Base-by-base conservation (phyloP, 768 basidiomycete genomes). In the Boletus subcaerulescens region DNA sequence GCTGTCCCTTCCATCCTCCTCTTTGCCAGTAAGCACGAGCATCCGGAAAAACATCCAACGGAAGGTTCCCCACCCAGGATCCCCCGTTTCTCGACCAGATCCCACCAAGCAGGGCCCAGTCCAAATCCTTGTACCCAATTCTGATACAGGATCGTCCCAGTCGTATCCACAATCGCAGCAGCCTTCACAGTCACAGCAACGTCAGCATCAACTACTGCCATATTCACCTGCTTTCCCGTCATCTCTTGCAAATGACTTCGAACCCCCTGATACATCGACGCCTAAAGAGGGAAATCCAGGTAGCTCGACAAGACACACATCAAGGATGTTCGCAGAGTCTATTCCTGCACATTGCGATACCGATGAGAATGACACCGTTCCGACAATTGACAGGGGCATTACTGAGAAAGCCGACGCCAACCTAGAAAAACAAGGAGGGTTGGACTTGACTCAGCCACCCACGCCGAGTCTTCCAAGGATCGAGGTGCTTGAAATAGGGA, bases 101-200 rank as follows among this genome's bases (percentile, higher is more conserved):
- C 48, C 47, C 56, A 57, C 60, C 41, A 65, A 65, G 35, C 59
- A 67, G 49, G 77, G 74, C 22, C 70, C 76, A 6, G 73, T 65
- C 31, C 73, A 71, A 17, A 73, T 84, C n/a, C 65, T 84, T 22
- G 83, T 75, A 9, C 81, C 82, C 4, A 79, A 83, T 60, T 82
- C 83, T 11, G 82, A 85, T 33, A 65, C 68, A 11, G 68, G 68
- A 32, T 74, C 73, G 3, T 74, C 74, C 49, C 67, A 62, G 18
- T 35, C 61, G 60, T 64, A 67, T 33, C 65, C 67, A 13, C 72
- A 73, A 39, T 61, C 63, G 4, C 69, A 65, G 31, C 42, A 26
- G 20, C 55, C 50, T 29, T 57, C 61, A n/a, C 60, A 62, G 11
- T 72, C 73, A 4, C 74, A 73, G 50, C 72, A 73, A 33, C 56